Base-by-base conservation (phyloP, 2,329 filamentous ascomycete species). In the Didymella glomerata region DNA sequence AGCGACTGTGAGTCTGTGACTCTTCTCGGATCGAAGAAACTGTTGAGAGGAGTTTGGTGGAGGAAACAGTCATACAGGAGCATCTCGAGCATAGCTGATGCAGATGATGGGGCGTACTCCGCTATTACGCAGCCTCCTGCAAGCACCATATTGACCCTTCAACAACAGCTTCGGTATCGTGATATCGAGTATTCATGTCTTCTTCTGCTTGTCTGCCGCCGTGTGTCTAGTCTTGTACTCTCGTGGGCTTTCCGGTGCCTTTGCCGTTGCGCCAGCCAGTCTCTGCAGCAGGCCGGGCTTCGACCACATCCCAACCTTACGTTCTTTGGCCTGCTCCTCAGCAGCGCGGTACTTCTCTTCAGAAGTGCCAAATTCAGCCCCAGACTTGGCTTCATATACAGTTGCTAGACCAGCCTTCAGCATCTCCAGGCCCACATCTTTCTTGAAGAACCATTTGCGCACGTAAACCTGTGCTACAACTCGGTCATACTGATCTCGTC, bases 391-490 rank as follows among this genome's bases (percentile, higher is more conserved):
- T 79, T 98, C 95, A 75, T 98, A 99, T 3, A 95, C 90, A 2
- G 92, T 97, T 40, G 94, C 95, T 63, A 96, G 79, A 0, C 95
- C 95, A 22, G 81, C 84, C 79, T 88, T 91, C 62, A 99, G 79
- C 93, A 99, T 96, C 76, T 96, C 90, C 61, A 93, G 80, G 3
- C 94, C 93, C 5, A 99, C 90, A 76, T 99, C 93, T 57, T 85
- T 86, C 66, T 87, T 88, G 60, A 91, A 83, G 10, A 92, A 77
- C 68, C 88, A 77, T 55, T 83, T 85, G 47, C 92, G 85, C 30
- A 94, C 86, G 69, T 87, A 91, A 0, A 94, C 94, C 0, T 91
- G 95, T 16, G 90, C 93, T 1, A 99, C 92, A 6, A 96, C 88
- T 45, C 95, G 89, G 65, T 93, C 90, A 77, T 98, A 99, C 74